Evolutionary conservation across 139 green algal species (phyloP).

Genomic region (Penium margaritaceum): DNA sequence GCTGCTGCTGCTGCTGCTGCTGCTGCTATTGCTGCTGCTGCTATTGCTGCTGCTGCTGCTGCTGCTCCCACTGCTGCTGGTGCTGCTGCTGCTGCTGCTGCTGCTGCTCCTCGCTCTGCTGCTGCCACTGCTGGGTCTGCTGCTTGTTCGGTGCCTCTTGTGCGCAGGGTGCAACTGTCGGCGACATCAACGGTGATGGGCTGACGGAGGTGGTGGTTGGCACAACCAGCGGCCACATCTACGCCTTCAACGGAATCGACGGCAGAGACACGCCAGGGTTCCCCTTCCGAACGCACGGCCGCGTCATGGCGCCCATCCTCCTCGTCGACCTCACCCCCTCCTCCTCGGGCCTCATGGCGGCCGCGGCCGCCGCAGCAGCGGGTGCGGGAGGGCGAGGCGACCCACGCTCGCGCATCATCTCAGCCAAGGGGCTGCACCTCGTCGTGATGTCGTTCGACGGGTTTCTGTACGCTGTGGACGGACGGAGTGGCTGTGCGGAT

Average conservation of each 20-base stretch:
- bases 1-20: too few species aligned
- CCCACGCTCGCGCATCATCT: neutral
- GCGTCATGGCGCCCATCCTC: slow-evolving; percentile 60
- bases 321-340: slow-evolving; percentile 45
- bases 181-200: slow-evolving; percentile 53
- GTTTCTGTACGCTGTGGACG: slow-evolving; percentile 81
- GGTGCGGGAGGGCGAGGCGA: neutral
- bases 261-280: slow-evolving; percentile 55
- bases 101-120: too few species aligned
- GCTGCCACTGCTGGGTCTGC: too few species aligned
- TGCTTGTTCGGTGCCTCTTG: too few species aligned
- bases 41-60: too few species aligned
- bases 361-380: slow-evolving; percentile 2
- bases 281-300: slow-evolving; percentile 68
- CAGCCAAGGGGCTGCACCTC: slow-evolving; percentile 37
- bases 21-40: too few species aligned
- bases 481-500: slow-evolving; percentile 69
- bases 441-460: slow-evolving; percentile 83
- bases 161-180: slow-evolving; percentile 46
- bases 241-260: slow-evolving; percentile 61
- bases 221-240: slow-evolving; percentile 63
- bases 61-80: too few species aligned
- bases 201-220: slow-evolving; percentile 49
- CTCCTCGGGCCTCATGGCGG: neutral
- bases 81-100: too few species aligned